Evolutionary conservation across 2,329 filamentous ascomycete genomes (phyloP), one percentile per base, ranked within the genome.

Genomic region (Penicillium occitanis): DNA sequence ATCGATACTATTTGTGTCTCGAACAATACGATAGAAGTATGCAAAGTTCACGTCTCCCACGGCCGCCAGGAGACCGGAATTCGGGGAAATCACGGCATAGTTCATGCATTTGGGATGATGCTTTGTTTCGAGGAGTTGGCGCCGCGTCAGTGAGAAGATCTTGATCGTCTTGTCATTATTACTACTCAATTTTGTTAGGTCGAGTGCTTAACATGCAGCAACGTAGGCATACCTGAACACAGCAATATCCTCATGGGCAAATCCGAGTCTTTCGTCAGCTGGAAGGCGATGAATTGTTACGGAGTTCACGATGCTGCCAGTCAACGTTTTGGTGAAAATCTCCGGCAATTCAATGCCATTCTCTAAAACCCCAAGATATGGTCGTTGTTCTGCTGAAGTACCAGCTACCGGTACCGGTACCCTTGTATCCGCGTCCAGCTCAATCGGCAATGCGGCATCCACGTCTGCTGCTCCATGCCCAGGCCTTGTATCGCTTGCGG

Each of bases 81-180:
- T 91, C 0, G 94, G 95, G 6, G 94, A 97, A 62, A 99, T 89
- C n/a, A 93, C 87, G 40, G 93, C 92, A 73, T 96, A 92, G 73
- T 99, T 99, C 81, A 98, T 94, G 69, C 89, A 91, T 74, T 94
- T 91, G 5, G 91, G 90, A 69, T 96, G 90, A 3, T 86, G 84
- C 63, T 97, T 81, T 51, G 88, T 85, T 64, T 91, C 88, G 25
- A 96, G 79, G 42, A 90, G 83, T 67, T 90, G 83, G 14, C 88
- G 86, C 62, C 89, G 86, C 33, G 86, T 83, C 22, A 98, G 82
- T 59, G 89, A 90, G 74, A 96, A 92, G n/a, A 97, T 81, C 33
- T 90, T 90, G 65, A 98, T 91, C 1, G 91, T 92, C 75, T 89
- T 90, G 80, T 98, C 95, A 75, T 99, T 99, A 80, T 97, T 97